Evolutionary conservation across 208 protist species (phyloP), one percentile per base, ranked within the genome.

Genomic region (Acanthamoeba lenticulata): DNA sequence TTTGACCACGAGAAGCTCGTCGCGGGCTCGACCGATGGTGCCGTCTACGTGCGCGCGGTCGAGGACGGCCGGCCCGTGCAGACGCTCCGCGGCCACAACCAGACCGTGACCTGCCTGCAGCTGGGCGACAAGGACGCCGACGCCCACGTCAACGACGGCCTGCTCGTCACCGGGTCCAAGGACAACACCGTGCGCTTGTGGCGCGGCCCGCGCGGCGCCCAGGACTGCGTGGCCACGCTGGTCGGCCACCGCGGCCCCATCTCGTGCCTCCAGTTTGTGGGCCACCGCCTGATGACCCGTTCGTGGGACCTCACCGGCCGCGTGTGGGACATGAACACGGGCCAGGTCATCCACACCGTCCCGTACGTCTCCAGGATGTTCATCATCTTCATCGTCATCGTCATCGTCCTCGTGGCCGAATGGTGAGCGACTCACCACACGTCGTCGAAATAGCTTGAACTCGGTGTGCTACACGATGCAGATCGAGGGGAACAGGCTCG

Each of bases 321-420:
- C 29, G 81, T 90, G 42, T 90, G 81, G 81, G 81, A 90, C 49
- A 15, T 90, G 34, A 62, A 57, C 81, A 90, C 81, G 21, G 81
- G 81, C 49, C 81, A 90, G 81, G 7, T 57, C n/a, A 24, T 90
- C 17, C 44, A 90, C 49, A 65, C 47, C 17, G 52, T 90, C 81
- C 60, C 17, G 81, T 57, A 34, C 9, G 49, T 34, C n/a, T n/a
- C n/a, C n/a, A n/a, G n/a, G n/a, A n/a, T n/a, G n/a, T n/a, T n/a
- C n/a, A n/a, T n/a, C n/a, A n/a, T n/a, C n/a, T n/a, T n/a, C n/a
- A n/a, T n/a, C n/a, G n/a, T n/a, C n/a, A n/a, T n/a, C n/a, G n/a
- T n/a, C n/a, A n/a, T n/a, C n/a, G n/a, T n/a, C n/a, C n/a, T n/a
- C n/a, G n/a, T n/a, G n/a, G n/a, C n/a, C n/a, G n/a, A n/a, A n/a